phyloP scores from a whole-genome alignment of 2,329 filamentous ascomycete species.

The Xylaria sp. region DNA sequence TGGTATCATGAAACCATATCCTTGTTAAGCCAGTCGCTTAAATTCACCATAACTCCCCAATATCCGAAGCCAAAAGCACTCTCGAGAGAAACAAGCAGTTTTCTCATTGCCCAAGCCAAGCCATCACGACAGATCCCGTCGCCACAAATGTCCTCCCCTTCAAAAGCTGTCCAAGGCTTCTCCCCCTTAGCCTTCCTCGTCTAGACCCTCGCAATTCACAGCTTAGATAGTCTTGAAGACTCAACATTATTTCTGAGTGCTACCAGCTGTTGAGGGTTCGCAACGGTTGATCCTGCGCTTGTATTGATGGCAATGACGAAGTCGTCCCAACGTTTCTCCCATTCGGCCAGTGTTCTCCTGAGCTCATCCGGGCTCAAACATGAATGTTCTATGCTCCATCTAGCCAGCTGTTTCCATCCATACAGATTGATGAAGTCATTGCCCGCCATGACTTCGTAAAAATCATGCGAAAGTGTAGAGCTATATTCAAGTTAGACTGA shows the following conservation, averaged over 20 bases:
- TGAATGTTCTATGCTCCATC: constrained; percentile 72
- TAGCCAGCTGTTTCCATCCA: constrained; percentile 75
- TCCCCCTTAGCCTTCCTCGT: neutral
- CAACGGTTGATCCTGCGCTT: neutral
- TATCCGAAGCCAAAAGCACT: neutral
- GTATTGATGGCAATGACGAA: constrained; percentile 59
- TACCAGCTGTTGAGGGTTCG: constrained; percentile 1
- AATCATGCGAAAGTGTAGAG: constrained; percentile 78
- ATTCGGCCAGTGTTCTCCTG: constrained; percentile 54
- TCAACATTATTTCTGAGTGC: constrained; percentile 54
- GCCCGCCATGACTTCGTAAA: constrained; percentile 80
- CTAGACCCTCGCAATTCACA: constrained; percentile 16
- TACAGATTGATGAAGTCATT: constrained; percentile 73
- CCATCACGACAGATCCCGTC: neutral
- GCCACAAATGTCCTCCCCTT: neutral
- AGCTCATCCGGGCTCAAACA: constrained; percentile 61
- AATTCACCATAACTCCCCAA: neutral
- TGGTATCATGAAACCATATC: constrained; percentile 14
- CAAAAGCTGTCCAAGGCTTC: neutral
- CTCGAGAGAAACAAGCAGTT: neutral
- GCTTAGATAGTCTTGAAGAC: constrained; percentile 33
- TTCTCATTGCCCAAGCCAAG: neutral
- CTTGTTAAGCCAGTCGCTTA: constrained; percentile 3
- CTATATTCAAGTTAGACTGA: constrained; percentile 53
- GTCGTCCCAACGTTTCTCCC: constrained; percentile 65